A percentile compares a stretch with the other conserved stretches of the same genome.
Conservation (phyloP, 2,329 filamentous ascomycete genomes). For the Fusarium graminum region DNA sequence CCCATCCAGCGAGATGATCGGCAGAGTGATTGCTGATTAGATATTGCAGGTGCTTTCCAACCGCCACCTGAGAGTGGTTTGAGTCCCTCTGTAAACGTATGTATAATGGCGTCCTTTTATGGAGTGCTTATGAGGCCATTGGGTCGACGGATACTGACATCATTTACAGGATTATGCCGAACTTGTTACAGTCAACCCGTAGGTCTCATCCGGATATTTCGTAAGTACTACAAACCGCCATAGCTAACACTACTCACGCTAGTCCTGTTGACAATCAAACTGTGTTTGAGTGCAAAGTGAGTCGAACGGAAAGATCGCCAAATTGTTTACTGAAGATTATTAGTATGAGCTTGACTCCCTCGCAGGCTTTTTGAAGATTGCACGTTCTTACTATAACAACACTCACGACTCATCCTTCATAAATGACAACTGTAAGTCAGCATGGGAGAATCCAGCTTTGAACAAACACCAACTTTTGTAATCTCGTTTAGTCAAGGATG, state of each 20-base stretch:
- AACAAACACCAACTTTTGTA: rapidly evolving
- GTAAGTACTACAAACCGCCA: rapidly evolving
- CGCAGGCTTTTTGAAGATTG: slow-evolving; percentile 29
- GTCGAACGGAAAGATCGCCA: rapidly evolving
- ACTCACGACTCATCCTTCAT: slow-evolving; percentile 23
- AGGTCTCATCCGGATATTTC: rapidly evolving
- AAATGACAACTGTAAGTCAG: slow-evolving; percentile 21
- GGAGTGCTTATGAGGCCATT: background rate
- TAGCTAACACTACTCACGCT: background rate
- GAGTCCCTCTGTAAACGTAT: slow-evolving; percentile 22
- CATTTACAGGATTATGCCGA: slow-evolving; percentile 14
- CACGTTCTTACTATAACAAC: slow-evolving; percentile 22
- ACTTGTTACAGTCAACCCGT: slow-evolving; percentile 24
- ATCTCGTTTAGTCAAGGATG: background rate
- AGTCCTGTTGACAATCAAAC: slow-evolving; percentile 32
- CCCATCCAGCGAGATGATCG: rapidly evolving
- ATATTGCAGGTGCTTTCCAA: slow-evolving; percentile 15
- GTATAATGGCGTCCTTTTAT: background rate
- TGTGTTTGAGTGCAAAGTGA: slow-evolving; percentile 28
- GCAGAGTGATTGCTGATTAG: background rate
- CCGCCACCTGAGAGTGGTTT: slow-evolving; percentile 27
- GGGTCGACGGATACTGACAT: background rate
- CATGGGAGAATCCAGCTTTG: background rate
- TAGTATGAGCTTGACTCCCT: slow-evolving; percentile 34
- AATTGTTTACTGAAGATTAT: background rate